Percentiles rank a stretch among this genome's conserved stretches.
Conservation (phyloP, 106 monocot species). For the Agapanthus africanus region DNA sequence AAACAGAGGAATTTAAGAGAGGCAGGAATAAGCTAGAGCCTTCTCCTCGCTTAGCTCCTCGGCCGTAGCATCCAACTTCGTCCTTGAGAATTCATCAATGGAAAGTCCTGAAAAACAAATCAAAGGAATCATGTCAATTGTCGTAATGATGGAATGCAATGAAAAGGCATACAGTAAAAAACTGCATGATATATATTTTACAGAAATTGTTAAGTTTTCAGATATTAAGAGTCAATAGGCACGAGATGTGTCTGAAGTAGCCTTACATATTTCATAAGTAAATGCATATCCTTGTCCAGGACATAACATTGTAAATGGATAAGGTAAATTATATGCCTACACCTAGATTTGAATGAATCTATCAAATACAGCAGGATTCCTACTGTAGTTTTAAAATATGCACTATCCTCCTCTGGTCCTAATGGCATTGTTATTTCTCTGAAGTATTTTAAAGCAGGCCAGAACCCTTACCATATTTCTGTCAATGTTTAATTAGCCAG, state of each 20-base stretch:
- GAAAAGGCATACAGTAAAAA: background rate
- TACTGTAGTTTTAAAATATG: too few relatives aligned
- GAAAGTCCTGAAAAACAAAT: conserved; percentile 35
- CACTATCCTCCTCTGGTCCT: too few relatives aligned
- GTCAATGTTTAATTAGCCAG: too few relatives aligned
- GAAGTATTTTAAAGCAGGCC: too few relatives aligned
- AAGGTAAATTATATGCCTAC: background rate
- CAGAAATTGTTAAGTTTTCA: too few relatives aligned
- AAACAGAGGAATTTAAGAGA: conserved; percentile 24
- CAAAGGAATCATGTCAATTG: background rate
- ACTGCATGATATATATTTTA: background rate
- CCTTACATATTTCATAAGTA: background rate
- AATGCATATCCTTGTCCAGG: background rate
- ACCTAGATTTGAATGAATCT: background rate
- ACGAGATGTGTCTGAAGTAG: background rate
- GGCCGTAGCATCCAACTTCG: conserved; percentile 90
- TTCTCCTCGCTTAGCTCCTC: conserved; percentile 81
- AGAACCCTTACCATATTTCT: too few relatives aligned
- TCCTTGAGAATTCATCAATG: conserved; percentile 85
- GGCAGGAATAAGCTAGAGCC: conserved; percentile 86
- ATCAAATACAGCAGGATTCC: too few relatives aligned
- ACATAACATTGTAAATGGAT: background rate
- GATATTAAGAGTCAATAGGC: background rate
- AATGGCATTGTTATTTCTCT: too few relatives aligned
- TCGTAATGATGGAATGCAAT: background rate